A percentile compares a stretch with the other conserved stretches of the same genome.
Evolutionary conservation across 2,329 filamentous ascomycete genomes (phyloP).

Genomic region (Ilyonectria sp.): DNA sequence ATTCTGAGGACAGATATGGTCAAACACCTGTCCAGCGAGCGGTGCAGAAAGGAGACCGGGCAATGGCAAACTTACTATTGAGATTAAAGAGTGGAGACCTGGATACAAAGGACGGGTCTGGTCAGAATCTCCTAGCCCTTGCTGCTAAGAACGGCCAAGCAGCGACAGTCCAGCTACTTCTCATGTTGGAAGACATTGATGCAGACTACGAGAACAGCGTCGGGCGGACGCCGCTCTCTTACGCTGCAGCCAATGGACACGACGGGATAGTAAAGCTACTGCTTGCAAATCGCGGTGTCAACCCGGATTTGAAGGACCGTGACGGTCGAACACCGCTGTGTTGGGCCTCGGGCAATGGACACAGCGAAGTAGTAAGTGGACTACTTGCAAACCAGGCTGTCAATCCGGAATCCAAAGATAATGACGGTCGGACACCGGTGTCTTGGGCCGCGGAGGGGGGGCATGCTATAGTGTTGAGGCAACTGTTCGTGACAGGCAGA

Average conservation of each 20-base stretch:
- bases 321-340: background rate
- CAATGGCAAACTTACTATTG: background rate
- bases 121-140: too few species aligned
- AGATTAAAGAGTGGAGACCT: too few species aligned
- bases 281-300: background rate
- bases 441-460: background rate
- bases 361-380: background rate
- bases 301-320: background rate
- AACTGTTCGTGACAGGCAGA: background rate
- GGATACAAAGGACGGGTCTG: too few species aligned
- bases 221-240: too few species aligned
- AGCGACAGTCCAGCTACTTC: too few species aligned
- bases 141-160: too few species aligned
- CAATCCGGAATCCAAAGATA: background rate
- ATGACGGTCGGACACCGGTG: background rate
- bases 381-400: background rate
- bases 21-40: background rate
- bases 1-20: background rate
- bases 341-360: background rate
- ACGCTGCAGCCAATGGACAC: too few species aligned
- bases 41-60: background rate
- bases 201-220: background rate
- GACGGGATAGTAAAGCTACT: background rate
- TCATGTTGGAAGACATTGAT: background rate
- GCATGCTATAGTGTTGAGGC: background rate